phyloP scores from a whole-genome alignment of 345 rosid species.

The Raphanus sativus region DNA sequence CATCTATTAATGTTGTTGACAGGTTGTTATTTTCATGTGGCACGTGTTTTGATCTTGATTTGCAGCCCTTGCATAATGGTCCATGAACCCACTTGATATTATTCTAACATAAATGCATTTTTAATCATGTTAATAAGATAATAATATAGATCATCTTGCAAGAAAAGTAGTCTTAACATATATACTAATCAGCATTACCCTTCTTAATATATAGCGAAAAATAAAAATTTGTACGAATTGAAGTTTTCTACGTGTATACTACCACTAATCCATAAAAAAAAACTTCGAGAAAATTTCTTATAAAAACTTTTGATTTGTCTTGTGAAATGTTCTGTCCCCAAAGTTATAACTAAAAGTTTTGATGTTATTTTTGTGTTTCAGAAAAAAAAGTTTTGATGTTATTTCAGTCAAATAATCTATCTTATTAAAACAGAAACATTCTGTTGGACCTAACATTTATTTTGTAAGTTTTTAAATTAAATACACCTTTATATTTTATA shows the following conservation, averaged over 20 bases:
- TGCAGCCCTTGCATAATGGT: slow-evolving; percentile 12
- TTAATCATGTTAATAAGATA: neutral
- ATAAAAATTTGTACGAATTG: neutral
- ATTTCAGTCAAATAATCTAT: neutral
- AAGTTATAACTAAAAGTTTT: neutral
- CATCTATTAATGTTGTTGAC: slow-evolving; percentile 2
- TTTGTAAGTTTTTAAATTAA: too few species aligned
- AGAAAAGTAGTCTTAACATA: neutral
- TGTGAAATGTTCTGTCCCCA: neutral
- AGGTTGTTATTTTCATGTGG: slow-evolving; percentile 26
- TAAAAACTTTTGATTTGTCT: neutral
- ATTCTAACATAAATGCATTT: neutral
- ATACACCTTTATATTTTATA: too few species aligned
- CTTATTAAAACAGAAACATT: neutral
- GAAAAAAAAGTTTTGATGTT: neutral
- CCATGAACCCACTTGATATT: slow-evolving; percentile 23
- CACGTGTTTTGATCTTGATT: slow-evolving; percentile 30
- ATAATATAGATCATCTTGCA: neutral
- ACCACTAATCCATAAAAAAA: neutral
- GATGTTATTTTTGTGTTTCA: too few species aligned
- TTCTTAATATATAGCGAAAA: neutral
- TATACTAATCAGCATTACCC: neutral
- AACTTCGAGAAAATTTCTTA: neutral
- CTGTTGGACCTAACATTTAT: too few species aligned
- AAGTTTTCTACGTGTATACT: neutral